Evolutionary conservation across 306 rosid species (phyloP).

Genomic region (Hippophae gyantsensis): DNA sequence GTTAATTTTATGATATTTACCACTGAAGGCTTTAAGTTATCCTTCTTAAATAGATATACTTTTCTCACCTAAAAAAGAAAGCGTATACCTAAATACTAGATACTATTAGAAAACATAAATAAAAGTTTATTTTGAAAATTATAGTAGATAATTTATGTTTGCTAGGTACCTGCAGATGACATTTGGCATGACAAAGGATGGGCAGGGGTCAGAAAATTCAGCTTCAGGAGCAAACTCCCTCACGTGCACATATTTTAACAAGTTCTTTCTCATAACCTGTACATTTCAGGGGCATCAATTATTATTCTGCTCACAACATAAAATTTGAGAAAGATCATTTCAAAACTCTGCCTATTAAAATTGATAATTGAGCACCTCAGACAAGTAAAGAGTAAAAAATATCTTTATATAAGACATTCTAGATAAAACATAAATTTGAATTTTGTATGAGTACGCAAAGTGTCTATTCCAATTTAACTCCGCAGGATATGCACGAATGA

Average conservation of each 20-base stretch:
- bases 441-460: too few relatives aligned
- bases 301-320: slow-evolving; percentile 11
- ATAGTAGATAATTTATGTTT: not conserved
- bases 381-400: not conserved
- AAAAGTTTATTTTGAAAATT: too few relatives aligned
- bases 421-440: too few relatives aligned
- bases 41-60: too few relatives aligned
- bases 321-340: not conserved
- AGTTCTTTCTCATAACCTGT: slow-evolving; percentile 81
- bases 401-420: too few relatives aligned
- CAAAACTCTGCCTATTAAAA: not conserved
- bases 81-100: too few relatives aligned
- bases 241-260: slow-evolving; percentile 56
- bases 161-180: slow-evolving; percentile 73
- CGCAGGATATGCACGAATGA: too few relatives aligned
- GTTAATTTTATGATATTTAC: too few relatives aligned
- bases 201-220: slow-evolving; percentile 44
- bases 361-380: not conserved
- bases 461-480: too few relatives aligned
- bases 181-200: slow-evolving; percentile 65
- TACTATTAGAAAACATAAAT: too few relatives aligned
- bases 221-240: slow-evolving; percentile 97
- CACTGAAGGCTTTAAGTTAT: too few relatives aligned
- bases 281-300: slow-evolving; percentile 19
- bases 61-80: too few relatives aligned